These are phyloP conservation scores for Luzula sylvatica DNA, from an alignment of 176 grass and related monocot species.

Conservation along the genomic window DNA sequence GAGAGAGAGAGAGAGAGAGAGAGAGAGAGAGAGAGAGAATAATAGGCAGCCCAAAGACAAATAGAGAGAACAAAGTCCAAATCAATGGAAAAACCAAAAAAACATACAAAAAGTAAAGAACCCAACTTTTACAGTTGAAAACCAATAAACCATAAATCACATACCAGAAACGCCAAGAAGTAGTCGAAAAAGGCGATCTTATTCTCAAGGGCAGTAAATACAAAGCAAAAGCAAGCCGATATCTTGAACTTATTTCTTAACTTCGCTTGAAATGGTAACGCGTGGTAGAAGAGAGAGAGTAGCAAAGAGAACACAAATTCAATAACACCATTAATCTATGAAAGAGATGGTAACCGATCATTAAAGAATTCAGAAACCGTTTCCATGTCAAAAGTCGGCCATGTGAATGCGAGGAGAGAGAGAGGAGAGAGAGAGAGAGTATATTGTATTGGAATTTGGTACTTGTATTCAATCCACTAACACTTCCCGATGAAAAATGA, in stretches of 20 bases:
- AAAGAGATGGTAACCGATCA: neutral
- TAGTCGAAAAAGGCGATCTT: neutral
- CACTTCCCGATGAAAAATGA: conserved; percentile 8
- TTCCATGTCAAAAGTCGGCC: conserved; percentile 13
- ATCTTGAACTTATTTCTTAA: neutral
- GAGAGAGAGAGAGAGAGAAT: neutral
- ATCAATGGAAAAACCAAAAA: neutral
- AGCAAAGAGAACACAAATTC: conserved; percentile 9
- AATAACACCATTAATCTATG: conserved; percentile 1
- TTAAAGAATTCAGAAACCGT: conserved; percentile 4
- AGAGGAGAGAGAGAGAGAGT: conserved; percentile 5
- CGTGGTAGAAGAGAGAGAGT: conserved; percentile 3
- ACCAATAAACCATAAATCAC: conserved; percentile 16
- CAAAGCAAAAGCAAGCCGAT: conserved; percentile 14
- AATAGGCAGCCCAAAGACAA: neutral
- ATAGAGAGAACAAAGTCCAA: neutral
- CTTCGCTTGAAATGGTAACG: conserved; percentile 19
- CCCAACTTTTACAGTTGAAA: conserved; percentile 13
- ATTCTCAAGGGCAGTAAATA: too few species aligned
- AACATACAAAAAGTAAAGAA: conserved; percentile 4
- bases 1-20: neutral
- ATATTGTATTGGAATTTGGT: neutral
- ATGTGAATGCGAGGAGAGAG: conserved; percentile 20
- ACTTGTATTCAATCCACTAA: conserved; percentile 8
- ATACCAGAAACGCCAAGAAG: conserved; percentile 14